phyloP scores from a whole-genome alignment of 129 eudicot genomes.

The Sambucus nigra region DNA sequence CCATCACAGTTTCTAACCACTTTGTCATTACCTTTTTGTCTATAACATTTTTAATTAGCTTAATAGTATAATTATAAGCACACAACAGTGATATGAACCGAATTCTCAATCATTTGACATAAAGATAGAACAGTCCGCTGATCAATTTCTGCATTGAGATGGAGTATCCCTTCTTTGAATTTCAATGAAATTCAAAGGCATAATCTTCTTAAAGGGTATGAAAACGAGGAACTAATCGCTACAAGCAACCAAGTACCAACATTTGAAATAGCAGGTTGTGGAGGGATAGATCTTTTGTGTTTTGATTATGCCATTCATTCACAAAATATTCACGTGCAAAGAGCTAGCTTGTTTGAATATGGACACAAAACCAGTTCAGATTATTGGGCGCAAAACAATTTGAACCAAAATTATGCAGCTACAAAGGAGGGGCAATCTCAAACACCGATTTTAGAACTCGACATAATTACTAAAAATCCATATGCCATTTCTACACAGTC shows the following conservation, averaged over 20 bases:
- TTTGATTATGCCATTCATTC: conserved; percentile 4
- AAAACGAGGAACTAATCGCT: conserved; percentile 5
- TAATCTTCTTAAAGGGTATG: conserved; percentile 1
- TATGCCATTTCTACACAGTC: conserved; percentile 11
- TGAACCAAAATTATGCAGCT: not conserved
- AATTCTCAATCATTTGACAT: too few species aligned
- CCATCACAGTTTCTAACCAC: not conserved
- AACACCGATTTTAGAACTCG: not conserved
- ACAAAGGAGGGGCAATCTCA: not conserved
- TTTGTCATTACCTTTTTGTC: conserved; percentile 4
- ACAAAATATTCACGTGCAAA: not conserved
- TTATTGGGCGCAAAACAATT: not conserved
- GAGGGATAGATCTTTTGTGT: conserved; percentile 6
- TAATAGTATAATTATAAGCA: not conserved
- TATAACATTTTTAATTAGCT: not conserved
- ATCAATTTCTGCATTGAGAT: not conserved
- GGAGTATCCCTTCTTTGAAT: conserved; percentile 1
- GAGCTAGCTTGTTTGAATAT: not conserved
- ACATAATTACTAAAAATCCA: not conserved
- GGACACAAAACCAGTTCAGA: not conserved
- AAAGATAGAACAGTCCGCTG: too few species aligned
- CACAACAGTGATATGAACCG: not conserved
- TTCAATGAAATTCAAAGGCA: not conserved
- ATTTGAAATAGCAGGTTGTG: conserved; percentile 9
- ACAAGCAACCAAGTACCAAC: not conserved